Evolutionary conservation across 2,329 filamentous ascomycete species (phyloP), one percentile per base, ranked within the genome.

Genomic region (Xylariomycetidae sp.): DNA sequence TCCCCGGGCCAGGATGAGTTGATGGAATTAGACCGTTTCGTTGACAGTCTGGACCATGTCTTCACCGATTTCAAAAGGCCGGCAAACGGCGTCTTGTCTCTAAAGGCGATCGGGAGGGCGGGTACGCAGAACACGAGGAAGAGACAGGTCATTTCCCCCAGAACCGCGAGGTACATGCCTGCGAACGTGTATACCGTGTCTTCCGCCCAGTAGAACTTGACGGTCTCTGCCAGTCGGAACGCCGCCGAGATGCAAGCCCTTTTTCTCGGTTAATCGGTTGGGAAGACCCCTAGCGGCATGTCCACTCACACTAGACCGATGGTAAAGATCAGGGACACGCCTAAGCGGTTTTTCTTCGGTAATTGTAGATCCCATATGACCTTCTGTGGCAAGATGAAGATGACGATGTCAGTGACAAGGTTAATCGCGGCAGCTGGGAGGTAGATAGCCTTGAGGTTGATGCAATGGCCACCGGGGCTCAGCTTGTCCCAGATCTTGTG

Each of bases 351-450:
- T 29, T 57, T 61, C 22, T 27, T 50, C 2, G 62, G 58, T 40
- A 68, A 54, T 27, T 61, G 58, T 3, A 67, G 49, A 10, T 47
- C 51, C 44, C 59, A 55, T 12, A 68, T 53, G 5, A 60, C 57
- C 8, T 52, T 56, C 34, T 65, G 58, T 1, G 65, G 65, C 3
- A 68, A 47, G 2, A 55, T 38, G 31, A 63, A 59, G 22, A 62
- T 61, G 14, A 64, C 31, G 9, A 68, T 27, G 46, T 68, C 59
- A 6, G 58, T 60, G n/a, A 59, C 17, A 28, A 68, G 59, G 44
- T 67, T 66, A n/a, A 64, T 44, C 4, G 52, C 57, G 0, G 63
- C 61, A 25, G 63, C 60, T 24, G 56, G 48, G n/a, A 67, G 49
- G 42, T 65, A 63, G 39, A 64, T 58, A 7, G 56, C 46, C 24